Base-by-base conservation (phyloP, 208 protist species). In the Acanthamoeba sp. region DNA sequence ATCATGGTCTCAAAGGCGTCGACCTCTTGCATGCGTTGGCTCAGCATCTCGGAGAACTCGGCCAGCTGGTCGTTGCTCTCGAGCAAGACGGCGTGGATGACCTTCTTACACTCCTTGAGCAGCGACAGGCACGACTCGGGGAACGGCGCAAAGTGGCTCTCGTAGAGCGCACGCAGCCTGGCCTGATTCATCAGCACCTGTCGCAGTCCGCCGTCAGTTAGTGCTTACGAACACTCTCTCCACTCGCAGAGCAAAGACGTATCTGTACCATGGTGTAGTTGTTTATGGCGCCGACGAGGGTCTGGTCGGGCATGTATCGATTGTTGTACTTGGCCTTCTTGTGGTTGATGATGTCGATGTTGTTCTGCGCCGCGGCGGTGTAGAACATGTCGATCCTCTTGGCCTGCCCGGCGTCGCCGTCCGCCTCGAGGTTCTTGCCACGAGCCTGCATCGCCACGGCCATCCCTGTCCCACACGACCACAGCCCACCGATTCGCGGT, bases 81-180 rank as follows among this genome's bases (percentile, higher is more conserved):
- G 10, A 52, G 73, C 34, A 82, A 20, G 10, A 52, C 73, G 42
- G 40, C 73, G 42, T 82, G 34, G 73, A 82, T 82, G 73, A 82
- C 73, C 73, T 52, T 82, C 38, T 82, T 82, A 38, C 73, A 82
- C 42, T 82, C 73, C n/a, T 50, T 18, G 24, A 82, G 42, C 40
- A 82, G 73, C 73, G 73, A 82, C 38, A 82, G 73, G 73, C 73
- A 82, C 73, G 73, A 82, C 73, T 82, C 20, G 14, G 73, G 73
- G n/a, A 82, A 82, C 73, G 73, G 73, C 20, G 42, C 42, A 32
- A 82, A 82, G 34, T 82, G 73, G 73, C 40, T 52, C 73, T 82
- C 73, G 73, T 82, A 52, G 7, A 82, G 36, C 20, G 73, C 73
- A 22, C 73, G 73, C 20, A 52, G 73, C 42, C 73, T 2, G 7